A percentile compares a stretch with the other conserved stretches of the same genome.
phyloP scores from a whole-genome alignment of 176 grass and related monocot genomes.

The Paspalum vaginatum region DNA sequence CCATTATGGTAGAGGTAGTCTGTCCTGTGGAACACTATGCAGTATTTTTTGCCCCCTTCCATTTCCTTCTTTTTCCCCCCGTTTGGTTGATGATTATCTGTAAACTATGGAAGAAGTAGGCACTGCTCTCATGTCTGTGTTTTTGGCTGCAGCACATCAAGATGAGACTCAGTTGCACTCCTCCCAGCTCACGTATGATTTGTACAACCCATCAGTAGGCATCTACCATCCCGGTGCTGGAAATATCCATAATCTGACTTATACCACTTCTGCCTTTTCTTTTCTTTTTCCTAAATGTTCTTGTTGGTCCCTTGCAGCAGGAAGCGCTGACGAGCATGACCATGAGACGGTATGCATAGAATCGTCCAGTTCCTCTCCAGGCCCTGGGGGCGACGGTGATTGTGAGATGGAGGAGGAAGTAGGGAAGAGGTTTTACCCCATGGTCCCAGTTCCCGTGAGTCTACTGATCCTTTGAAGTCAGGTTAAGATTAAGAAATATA shows the following conservation, averaged over 20 bases:
- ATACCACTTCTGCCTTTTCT: not conserved
- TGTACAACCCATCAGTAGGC: constrained; percentile 66
- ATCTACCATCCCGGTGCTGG: constrained; percentile 76
- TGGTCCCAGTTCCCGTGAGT: constrained; percentile 95
- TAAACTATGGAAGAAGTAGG: not conserved
- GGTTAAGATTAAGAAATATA: constrained; percentile 32
- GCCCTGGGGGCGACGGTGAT: constrained; percentile 50
- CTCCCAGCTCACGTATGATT: constrained; percentile 63
- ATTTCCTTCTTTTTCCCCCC: constrained; percentile 21
- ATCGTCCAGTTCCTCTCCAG: constrained; percentile 64
- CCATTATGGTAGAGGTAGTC: constrained; percentile 71
- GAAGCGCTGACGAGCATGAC: constrained; percentile 50
- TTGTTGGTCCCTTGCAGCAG: constrained; percentile 28
- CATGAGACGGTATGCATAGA: constrained; percentile 59
- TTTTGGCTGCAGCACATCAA: constrained; percentile 70
- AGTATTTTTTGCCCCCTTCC: no score
- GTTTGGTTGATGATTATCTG: not conserved
- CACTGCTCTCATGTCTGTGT: constrained; percentile 32
- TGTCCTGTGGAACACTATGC: constrained; percentile 23
- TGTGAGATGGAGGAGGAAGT: constrained; percentile 86
- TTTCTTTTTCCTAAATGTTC: constrained; percentile 15
- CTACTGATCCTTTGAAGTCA: constrained; percentile 42
- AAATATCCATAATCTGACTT: constrained; percentile 34
- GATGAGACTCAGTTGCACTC: constrained; percentile 69
- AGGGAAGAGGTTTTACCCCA: constrained; percentile 76